Evolutionary conservation across 2,329 filamentous ascomycete genomes (phyloP), one percentile per base, ranked within the genome.

Genomic region (Pseudopithomyces chartarum): DNA sequence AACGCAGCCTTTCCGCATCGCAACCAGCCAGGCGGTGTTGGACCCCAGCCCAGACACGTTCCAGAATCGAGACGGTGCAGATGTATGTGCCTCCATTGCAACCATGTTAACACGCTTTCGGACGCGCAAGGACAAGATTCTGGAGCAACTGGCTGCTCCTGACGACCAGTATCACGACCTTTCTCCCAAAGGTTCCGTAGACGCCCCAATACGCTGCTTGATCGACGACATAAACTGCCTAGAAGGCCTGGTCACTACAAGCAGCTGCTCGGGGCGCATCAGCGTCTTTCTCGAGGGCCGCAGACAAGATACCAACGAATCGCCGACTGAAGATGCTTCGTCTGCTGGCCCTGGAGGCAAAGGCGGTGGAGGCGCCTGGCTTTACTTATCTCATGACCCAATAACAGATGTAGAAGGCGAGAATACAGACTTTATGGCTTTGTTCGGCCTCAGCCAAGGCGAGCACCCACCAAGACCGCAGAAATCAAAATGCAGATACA

Each of bases 111-210:
- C 55, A 38, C 68, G 67, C 17, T 81, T 81, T 58, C 57, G 67
- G 32, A 62, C 66, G 44, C 90, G 86, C 71, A 98, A 97, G 76
- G 73, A 77, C 50, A 87, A 84, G 57, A 96, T 97, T 62, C 79
- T 97, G 13, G 77, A 82, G 40, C 85, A 88, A 62, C 86, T 97
- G 2, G 80, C 85, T 8, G 81, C 87, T 3, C 89, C 92, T 1
- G 84, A 86, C 42, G 82, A 81, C 3, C 84, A 90, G 57, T 96
- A 97, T 76, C 85, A 86, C 39, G 94, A 97, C 76, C 83, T 89
- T 7, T 96, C 91, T 1, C 93, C 94, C 2, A 97, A 97, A 79
- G 94, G 93, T 15, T 90, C 87, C 0, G 85, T 98, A 19, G 94
- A 98, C 73, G 85, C 80, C 46, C 89, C 87, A 0, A 92, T 98